A percentile compares a stretch with the other conserved stretches of the same genome.
These are phyloP conservation scores for Nakaseomyces nivariensis DNA, from an alignment of 1,139 yeast genomes.

Conservation along the genomic window DNA sequence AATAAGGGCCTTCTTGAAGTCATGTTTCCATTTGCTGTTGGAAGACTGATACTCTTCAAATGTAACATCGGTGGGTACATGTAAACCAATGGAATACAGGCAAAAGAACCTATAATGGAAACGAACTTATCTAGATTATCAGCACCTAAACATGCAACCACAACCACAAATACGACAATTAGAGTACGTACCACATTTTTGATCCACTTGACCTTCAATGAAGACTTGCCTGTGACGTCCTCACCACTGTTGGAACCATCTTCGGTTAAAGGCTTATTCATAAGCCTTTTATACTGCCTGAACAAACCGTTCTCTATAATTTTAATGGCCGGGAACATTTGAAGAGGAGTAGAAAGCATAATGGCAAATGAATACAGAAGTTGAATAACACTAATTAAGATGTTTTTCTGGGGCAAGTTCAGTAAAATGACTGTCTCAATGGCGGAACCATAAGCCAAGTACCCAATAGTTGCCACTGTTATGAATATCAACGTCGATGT, in stretches of 20 bases:
- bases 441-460: slow-evolving; percentile 57
- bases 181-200: slow-evolving; percentile 49
- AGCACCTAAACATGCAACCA: slow-evolving; percentile 53
- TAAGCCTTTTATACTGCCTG: slow-evolving; percentile 30
- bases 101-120: slow-evolving; percentile 70
- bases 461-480: slow-evolving; percentile 56
- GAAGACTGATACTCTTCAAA: slow-evolving; percentile 31
- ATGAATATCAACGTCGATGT: slow-evolving; percentile 54
- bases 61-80: slow-evolving; percentile 76
- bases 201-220: slow-evolving; percentile 49
- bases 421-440: slow-evolving; percentile 59
- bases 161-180: slow-evolving; percentile 44
- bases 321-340: slow-evolving; percentile 65
- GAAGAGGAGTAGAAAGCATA: slow-evolving; percentile 64
- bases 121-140: slow-evolving; percentile 61
- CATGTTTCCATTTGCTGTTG: slow-evolving; percentile 19
- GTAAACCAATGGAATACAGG: slow-evolving; percentile 74
- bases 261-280: slow-evolving; percentile 3
- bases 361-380: slow-evolving; percentile 65
- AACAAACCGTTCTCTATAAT: slow-evolving; percentile 57
- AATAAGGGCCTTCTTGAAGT: slow-evolving; percentile 19
- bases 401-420: slow-evolving; percentile 55
- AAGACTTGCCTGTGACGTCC: slow-evolving; percentile 38
- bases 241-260: background rate
- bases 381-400: slow-evolving; percentile 57